phyloP scores from a whole-genome alignment of 2,329 filamentous ascomycete genomes.

The Phyllosticta paracitricarpa region DNA sequence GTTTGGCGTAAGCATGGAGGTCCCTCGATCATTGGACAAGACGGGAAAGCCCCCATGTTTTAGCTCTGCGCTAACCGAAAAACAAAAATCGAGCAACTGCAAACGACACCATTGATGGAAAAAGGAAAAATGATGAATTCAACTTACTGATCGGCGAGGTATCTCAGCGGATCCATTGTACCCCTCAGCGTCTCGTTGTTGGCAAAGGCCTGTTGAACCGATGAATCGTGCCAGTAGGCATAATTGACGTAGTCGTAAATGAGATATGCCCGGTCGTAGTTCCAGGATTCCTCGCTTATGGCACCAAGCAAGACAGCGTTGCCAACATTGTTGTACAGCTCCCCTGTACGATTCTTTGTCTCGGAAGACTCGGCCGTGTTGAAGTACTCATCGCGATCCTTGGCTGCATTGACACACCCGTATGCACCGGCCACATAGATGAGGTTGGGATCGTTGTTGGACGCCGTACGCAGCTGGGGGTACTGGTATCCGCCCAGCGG shows the following conservation, averaged over 20 bases:
- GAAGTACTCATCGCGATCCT: conserved; percentile 27
- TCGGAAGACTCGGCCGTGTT: conserved; percentile 31
- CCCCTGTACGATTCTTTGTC: conserved; percentile 26
- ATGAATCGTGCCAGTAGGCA: conserved; percentile 41
- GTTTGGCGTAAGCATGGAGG: neutral
- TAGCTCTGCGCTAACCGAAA: neutral
- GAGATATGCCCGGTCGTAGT: conserved; percentile 42
- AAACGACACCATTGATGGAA: neutral
- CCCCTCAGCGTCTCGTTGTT: conserved; percentile 16
- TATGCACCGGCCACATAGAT: conserved; percentile 41
- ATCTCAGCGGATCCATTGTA: conserved; percentile 16
- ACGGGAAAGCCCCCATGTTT: neutral
- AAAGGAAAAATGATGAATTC: neutral
- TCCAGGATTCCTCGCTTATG: conserved; percentile 29
- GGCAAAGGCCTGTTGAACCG: conserved; percentile 25
- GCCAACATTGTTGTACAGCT: conserved; percentile 40
- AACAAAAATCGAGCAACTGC: neutral
- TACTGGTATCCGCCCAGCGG: conserved; percentile 51
- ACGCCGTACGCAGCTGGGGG: conserved; percentile 37
- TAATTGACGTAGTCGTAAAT: conserved; percentile 50
- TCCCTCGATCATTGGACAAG: neutral
- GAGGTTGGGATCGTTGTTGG: conserved; percentile 39
- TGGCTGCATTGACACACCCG: conserved; percentile 22
- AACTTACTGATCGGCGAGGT: conserved; percentile 15
- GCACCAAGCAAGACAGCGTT: conserved; percentile 33